Evolutionary conservation across 495 filamentous ascomycete genomes (phyloP).

Genomic region (Sphaerosporella brunnea): DNA sequence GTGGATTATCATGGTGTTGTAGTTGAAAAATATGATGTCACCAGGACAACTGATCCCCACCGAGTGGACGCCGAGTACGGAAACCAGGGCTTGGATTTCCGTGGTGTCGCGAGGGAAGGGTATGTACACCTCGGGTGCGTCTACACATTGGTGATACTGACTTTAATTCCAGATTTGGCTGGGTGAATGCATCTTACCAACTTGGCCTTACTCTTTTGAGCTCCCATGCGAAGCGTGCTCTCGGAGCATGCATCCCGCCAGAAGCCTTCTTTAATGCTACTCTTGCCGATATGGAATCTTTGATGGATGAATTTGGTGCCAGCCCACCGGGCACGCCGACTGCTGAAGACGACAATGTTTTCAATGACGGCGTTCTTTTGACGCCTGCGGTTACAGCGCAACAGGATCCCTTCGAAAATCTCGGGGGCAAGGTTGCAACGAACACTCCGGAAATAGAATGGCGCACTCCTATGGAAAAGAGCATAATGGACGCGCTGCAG

Average conservation of each 20-base stretch:
- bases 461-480: too few species aligned
- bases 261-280: slow-evolving; percentile 49
- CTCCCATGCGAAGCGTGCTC: slow-evolving; percentile 64
- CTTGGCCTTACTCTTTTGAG: slow-evolving; percentile 72
- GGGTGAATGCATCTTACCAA: slow-evolving; percentile 95
- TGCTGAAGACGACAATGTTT: background rate
- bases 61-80: slow-evolving; percentile 92
- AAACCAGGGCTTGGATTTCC: slow-evolving; percentile 87
- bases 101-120: slow-evolving; percentile 88
- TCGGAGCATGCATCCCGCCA: slow-evolving; percentile 68
- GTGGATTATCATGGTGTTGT: slow-evolving; percentile 95
- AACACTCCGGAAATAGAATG: too few species aligned
- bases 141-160: slow-evolving; percentile 13
- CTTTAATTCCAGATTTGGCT: slow-evolving; percentile 56
- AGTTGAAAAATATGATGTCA: slow-evolving; percentile 97
- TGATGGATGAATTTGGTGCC: slow-evolving; percentile 17
- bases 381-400: background rate
- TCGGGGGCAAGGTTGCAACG: too few species aligned
- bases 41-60: slow-evolving; percentile 69
- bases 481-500: too few species aligned
- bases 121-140: slow-evolving; percentile 27
- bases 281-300: slow-evolving; percentile 20
- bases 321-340: slow-evolving; percentile 14
- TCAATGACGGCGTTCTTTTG: background rate
- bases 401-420: slow-evolving; percentile 3